Conservation (phyloP, 306 rosid species). For the Dryas alaskensis region DNA sequence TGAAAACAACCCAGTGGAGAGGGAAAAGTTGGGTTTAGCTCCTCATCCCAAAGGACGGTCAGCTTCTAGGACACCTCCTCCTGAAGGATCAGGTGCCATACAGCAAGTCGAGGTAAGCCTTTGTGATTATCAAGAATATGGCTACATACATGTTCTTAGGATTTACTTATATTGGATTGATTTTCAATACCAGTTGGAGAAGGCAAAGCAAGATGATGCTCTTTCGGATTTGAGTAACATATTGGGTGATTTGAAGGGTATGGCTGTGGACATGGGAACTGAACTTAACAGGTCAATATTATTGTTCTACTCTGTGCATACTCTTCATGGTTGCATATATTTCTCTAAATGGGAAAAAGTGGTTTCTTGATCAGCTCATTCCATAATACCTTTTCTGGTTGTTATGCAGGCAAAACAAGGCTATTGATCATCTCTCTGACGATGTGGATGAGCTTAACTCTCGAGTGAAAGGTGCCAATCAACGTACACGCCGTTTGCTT, state of each 20-base stretch:
- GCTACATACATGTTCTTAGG: conserved; percentile 14
- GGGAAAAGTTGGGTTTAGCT: conserved; percentile 66
- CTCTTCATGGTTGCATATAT: background rate
- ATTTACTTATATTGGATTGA: conserved; percentile 1
- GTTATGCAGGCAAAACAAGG: conserved; percentile 83
- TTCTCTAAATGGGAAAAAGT: background rate
- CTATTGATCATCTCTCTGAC: conserved; percentile 70
- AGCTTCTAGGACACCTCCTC: conserved; percentile 50
- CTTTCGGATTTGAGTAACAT: conserved; percentile 77
- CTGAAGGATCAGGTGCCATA: conserved; percentile 49
- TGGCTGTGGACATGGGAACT: conserved; percentile 82
- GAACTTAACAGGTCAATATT: conserved; percentile 67
- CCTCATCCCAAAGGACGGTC: conserved; percentile 52
- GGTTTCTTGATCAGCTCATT: too few relatives aligned
- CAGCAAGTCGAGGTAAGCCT: conserved; percentile 65
- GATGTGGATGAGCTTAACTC: conserved; percentile 74
- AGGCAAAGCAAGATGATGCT: conserved; percentile 81
- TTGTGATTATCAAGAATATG: background rate
- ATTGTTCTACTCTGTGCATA: background rate
- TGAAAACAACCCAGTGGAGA: conserved; percentile 36
- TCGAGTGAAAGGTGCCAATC: conserved; percentile 85
- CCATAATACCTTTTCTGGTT: too few relatives aligned
- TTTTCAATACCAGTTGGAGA: conserved; percentile 51
- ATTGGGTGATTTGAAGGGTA: conserved; percentile 89
- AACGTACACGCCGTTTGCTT: conserved; percentile 66